phyloP scores from a whole-genome alignment of 176 grass and related monocot species.

The Rhynchospora tenuis region DNA sequence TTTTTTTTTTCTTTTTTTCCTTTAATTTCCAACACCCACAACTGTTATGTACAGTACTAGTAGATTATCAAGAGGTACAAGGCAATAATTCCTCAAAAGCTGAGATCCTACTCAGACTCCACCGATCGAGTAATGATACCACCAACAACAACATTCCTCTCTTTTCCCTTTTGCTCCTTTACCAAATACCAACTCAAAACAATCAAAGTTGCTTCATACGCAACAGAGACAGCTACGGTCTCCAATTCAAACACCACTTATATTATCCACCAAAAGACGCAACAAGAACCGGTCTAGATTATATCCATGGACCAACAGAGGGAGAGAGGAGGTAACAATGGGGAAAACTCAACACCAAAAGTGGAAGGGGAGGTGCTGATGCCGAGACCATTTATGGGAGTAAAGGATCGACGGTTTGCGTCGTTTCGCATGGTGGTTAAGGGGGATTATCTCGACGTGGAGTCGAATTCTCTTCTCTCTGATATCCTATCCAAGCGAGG shows the following conservation, averaged over 20 bases:
- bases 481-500: slow-evolving; percentile 90
- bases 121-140: not conserved
- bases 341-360: not conserved
- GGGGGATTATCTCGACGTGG: slow-evolving; percentile 76
- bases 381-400: slow-evolving; percentile 42
- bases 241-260: slow-evolving; percentile 12
- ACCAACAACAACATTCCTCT: not conserved
- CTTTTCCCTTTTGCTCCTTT: slow-evolving; percentile 8
- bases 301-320: slow-evolving; percentile 5
- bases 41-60: not conserved
- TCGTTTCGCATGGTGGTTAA: slow-evolving; percentile 45
- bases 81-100: not conserved
- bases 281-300: not conserved
- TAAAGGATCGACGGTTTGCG: slow-evolving; percentile 61
- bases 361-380: not conserved
- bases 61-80: not conserved
- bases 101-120: not conserved
- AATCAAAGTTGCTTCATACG: slow-evolving; percentile 17
- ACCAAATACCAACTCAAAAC: not conserved
- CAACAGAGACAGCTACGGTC: slow-evolving; percentile 13
- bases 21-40: not conserved
- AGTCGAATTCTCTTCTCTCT: slow-evolving; percentile 54
- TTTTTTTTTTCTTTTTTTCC: not conserved
- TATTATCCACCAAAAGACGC: not conserved
- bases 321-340: not conserved